Percentiles rank a stretch among this genome's conserved stretches.
Evolutionary conservation across 2,329 filamentous ascomycete genomes (phyloP).

Genomic region (Tolypocladium pustulatum): DNA sequence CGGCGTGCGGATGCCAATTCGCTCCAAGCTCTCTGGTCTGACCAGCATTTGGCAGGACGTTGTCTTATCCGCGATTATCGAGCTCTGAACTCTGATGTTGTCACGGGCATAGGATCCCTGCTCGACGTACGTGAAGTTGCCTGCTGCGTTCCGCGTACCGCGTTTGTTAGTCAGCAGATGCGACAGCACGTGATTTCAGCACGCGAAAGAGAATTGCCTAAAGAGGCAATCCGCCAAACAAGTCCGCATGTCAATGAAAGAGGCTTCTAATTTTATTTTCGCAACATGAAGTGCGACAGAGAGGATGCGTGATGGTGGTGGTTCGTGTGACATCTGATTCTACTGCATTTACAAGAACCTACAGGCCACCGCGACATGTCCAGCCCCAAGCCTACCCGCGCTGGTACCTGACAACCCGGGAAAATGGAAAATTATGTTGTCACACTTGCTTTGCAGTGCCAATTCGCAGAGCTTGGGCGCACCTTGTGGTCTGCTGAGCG

Average conservation of each 20-base stretch:
- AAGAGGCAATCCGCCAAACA: not conserved
- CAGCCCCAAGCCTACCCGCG: not conserved
- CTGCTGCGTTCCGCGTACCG: constrained; percentile 15
- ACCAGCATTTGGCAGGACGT: constrained; percentile 1
- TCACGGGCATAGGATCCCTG: not conserved
- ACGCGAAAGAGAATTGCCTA: not conserved
- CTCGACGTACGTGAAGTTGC: not conserved
- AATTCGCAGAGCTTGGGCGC: not conserved
- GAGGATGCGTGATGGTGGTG: not conserved
- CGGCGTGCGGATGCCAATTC: constrained; percentile 16
- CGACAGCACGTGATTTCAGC: constrained; percentile 8
- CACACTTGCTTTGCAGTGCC: not conserved
- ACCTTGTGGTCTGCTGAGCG: not conserved
- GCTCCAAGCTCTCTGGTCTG: constrained; percentile 8
- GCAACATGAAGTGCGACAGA: not conserved
- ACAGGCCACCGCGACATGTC: not conserved
- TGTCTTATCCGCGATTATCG: not conserved
- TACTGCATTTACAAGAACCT: not conserved
- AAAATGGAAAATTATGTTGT: not conserved
- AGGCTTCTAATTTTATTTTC: not conserved
- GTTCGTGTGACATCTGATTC: no score
- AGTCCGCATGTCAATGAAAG: not conserved
- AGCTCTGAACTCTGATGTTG: not conserved
- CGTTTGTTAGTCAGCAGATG: constrained; percentile 21
- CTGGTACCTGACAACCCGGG: not conserved